phyloP scores from a whole-genome alignment of 169 alveolate genomes.

The Plasmodium reichenowi region DNA sequence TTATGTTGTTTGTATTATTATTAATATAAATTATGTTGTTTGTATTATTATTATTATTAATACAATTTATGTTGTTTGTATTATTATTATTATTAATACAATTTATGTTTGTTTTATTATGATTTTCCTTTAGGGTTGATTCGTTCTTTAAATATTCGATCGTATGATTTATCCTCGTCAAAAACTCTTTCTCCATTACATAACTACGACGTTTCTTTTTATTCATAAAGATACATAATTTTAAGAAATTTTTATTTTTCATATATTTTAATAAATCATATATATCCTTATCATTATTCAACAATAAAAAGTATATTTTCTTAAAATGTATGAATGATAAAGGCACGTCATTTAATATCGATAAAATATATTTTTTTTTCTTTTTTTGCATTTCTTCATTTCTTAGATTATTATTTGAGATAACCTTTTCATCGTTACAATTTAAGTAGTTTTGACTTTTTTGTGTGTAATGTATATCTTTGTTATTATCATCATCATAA shows the following conservation, averaged over 20 bases:
- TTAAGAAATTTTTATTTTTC: conserved; percentile 22
- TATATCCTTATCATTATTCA: conserved; percentile 9
- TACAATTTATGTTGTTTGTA: too few species aligned
- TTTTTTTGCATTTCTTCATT: too few species aligned
- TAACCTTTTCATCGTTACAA: background rate
- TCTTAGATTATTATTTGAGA: background rate
- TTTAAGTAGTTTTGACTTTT: background rate
- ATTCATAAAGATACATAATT: conserved; percentile 34
- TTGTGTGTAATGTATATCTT: background rate
- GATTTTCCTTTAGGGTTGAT: too few species aligned
- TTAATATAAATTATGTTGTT: too few species aligned
- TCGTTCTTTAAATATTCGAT: too few species aligned
- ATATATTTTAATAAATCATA: conserved; percentile 1
- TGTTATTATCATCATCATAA: background rate
- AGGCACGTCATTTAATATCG: background rate
- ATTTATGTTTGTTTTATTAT: too few species aligned
- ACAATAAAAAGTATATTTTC: conserved; percentile 9
- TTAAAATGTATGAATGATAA: conserved; percentile 27
- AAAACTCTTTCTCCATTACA: conserved; percentile 33
- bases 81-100: too few species aligned
- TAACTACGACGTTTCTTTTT: conserved; percentile 30
- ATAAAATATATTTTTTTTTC: background rate
- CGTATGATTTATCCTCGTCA: conserved; percentile 4
- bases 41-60: too few species aligned
- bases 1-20: too few species aligned